A percentile compares a stretch with the other conserved stretches of the same genome.
phyloP scores from a whole-genome alignment of 495 filamentous ascomycete genomes.

The Parmelia sp. region DNA sequence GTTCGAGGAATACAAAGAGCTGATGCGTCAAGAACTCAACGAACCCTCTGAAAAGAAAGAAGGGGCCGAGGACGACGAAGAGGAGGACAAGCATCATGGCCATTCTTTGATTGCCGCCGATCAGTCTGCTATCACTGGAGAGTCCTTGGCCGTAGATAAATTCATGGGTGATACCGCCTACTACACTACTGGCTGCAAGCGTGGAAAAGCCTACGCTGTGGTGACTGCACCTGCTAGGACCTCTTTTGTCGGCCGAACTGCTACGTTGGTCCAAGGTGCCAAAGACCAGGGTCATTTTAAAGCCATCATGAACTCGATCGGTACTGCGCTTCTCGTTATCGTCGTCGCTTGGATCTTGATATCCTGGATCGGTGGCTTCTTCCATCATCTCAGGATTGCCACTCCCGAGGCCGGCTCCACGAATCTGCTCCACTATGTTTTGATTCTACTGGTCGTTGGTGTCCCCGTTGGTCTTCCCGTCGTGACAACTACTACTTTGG shows the following conservation, averaged over 20 bases:
- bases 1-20: slow-evolving; percentile 64
- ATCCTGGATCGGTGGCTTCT: slow-evolving; percentile 72
- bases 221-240: slow-evolving; percentile 55
- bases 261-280: slow-evolving; percentile 62
- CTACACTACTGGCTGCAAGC: slow-evolving; percentile 76
- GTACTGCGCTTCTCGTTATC: slow-evolving; percentile 58
- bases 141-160: slow-evolving; percentile 72
- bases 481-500: slow-evolving; percentile 94
- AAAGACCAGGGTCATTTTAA: slow-evolving; percentile 73
- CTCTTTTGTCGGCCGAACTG: slow-evolving; percentile 70
- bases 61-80: slow-evolving; percentile 51
- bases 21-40: slow-evolving; percentile 48
- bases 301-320: slow-evolving; percentile 76
- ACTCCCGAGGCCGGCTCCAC: slow-evolving; percentile 48
- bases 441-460: slow-evolving; percentile 83
- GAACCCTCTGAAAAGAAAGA: slow-evolving; percentile 62
- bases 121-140: slow-evolving; percentile 73
- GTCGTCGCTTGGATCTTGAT: slow-evolving; percentile 67
- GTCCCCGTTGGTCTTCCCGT: slow-evolving; percentile 94
- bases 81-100: slow-evolving; percentile 52
- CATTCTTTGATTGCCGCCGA: slow-evolving; percentile 60
- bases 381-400: slow-evolving; percentile 61
- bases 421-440: slow-evolving; percentile 53
- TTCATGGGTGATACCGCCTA: slow-evolving; percentile 66
- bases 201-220: slow-evolving; percentile 66